Conservation (phyloP, 2,329 filamentous ascomycete species). For the Alternaria longipes region DNA sequence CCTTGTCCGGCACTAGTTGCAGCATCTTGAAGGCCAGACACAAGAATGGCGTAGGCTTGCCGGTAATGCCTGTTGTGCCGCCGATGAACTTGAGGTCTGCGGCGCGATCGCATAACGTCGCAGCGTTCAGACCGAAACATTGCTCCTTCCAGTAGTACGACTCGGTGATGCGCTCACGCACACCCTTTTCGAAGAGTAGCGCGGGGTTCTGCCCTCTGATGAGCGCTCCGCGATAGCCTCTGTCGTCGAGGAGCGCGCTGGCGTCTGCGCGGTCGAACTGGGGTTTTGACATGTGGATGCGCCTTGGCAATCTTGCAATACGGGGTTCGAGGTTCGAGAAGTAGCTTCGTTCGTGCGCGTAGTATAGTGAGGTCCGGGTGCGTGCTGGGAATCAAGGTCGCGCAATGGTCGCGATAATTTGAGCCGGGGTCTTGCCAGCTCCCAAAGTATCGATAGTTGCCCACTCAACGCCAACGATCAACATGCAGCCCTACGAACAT, state of each 20-base stretch:
- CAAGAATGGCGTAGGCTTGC: slow-evolving; percentile 90
- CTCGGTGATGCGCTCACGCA: slow-evolving; percentile 93
- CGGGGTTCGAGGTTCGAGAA: background rate
- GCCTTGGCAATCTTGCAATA: background rate
- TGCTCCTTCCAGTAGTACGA: slow-evolving; percentile 99
- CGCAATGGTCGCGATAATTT: slow-evolving; percentile 24
- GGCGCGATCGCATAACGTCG: slow-evolving; percentile 84
- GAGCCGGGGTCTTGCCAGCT: slow-evolving; percentile 18
- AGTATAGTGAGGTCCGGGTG: background rate
- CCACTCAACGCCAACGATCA: slow-evolving; percentile 22
- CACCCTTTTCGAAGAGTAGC: slow-evolving; percentile 94
- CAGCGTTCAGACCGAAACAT: slow-evolving; percentile 91
- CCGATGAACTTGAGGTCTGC: slow-evolving; percentile 85
- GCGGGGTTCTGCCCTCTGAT: slow-evolving; percentile 92
- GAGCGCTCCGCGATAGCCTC: slow-evolving; percentile 78
- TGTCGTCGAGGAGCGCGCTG: slow-evolving; percentile 81
- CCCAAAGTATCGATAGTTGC: slow-evolving; percentile 42
- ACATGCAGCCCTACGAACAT: slow-evolving; percentile 29
- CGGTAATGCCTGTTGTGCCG: slow-evolving; percentile 83
- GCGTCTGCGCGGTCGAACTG: slow-evolving; percentile 79
- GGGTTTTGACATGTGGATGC: slow-evolving; percentile 47
- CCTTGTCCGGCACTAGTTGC: slow-evolving; percentile 82
- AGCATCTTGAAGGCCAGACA: slow-evolving; percentile 95
- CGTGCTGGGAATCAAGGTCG: slow-evolving; percentile 8
- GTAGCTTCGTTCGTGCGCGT: background rate